Percentiles rank a stretch among this genome's conserved stretches.
Evolutionary conservation across 257 asterid species (phyloP).

Genomic region (Buddleja alternifolia): DNA sequence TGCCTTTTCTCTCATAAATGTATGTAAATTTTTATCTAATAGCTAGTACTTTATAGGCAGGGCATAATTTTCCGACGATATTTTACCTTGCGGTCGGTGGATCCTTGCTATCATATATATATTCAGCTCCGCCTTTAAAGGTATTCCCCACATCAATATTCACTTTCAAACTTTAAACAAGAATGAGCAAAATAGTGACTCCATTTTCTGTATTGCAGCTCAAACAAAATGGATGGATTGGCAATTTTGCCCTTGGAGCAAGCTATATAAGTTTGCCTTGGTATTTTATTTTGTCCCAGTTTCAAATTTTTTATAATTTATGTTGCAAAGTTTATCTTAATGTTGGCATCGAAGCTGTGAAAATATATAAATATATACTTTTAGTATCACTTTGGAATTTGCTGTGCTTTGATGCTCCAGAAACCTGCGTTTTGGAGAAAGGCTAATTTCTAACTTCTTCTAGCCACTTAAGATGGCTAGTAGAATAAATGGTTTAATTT

Average conservation of each 20-base stretch:
- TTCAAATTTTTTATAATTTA: slow-evolving; percentile 24
- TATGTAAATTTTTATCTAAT: slow-evolving; percentile 23
- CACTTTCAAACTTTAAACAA: slow-evolving; percentile 13
- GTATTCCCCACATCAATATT: slow-evolving; percentile 41
- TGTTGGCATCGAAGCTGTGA: neutral
- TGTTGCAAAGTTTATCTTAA: slow-evolving; percentile 14
- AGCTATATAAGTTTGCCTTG: slow-evolving; percentile 98
- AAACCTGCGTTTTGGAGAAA: neutral
- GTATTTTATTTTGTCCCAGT: slow-evolving; percentile 40
- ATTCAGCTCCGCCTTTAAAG: slow-evolving; percentile 98
- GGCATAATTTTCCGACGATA: slow-evolving; percentile 78
- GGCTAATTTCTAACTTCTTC: neutral
- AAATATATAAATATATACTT: slow-evolving; percentile 1
- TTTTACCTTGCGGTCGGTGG: slow-evolving; percentile 96
- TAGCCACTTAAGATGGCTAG: slow-evolving; percentile 14
- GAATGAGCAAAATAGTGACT: slow-evolving; percentile 14
- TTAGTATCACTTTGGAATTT: neutral
- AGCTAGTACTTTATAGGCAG: slow-evolving; percentile 61
- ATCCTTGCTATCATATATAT: slow-evolving; percentile 90
- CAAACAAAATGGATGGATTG: slow-evolving; percentile 98
- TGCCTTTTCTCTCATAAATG: slow-evolving; percentile 18
- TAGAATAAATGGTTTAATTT: slow-evolving; percentile 15
- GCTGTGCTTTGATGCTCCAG: neutral
- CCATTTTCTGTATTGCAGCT: slow-evolving; percentile 58
- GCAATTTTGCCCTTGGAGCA: slow-evolving; percentile 96